Evolutionary conservation across 345 rosid species (phyloP).

Genomic region (Brassica napus): Da-Ae NC_063436.1:21725001-21725500

Average conservation of each 20-base stretch:
- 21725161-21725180: too few relatives aligned
- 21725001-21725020: slow-evolving; percentile 7
- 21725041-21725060: slow-evolving; percentile 6
- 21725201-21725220: neutral
- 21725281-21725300: slow-evolving; percentile 99
- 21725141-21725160: neutral
- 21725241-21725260: slow-evolving; percentile 99
- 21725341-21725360: neutral
- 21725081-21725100: slow-evolving; percentile 2
- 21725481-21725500: too few relatives aligned
- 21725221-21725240: slow-evolving; percentile 7
- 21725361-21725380: neutral
- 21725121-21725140: neutral
- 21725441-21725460: too few relatives aligned
- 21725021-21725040: slow-evolving; percentile 10
- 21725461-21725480: too few relatives aligned
- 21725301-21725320: slow-evolving; percentile 47
- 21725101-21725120: neutral
- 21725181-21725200: too few relatives aligned
- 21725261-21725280: slow-evolving; percentile 99
- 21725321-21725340: neutral
- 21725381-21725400: neutral
- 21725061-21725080: neutral
- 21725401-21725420: too few relatives aligned
- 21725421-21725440: too few relatives aligned